Evolutionary conservation across 2,329 filamentous ascomycete genomes (phyloP).

Genomic region (Orbilia blumenaviensis): DNA sequence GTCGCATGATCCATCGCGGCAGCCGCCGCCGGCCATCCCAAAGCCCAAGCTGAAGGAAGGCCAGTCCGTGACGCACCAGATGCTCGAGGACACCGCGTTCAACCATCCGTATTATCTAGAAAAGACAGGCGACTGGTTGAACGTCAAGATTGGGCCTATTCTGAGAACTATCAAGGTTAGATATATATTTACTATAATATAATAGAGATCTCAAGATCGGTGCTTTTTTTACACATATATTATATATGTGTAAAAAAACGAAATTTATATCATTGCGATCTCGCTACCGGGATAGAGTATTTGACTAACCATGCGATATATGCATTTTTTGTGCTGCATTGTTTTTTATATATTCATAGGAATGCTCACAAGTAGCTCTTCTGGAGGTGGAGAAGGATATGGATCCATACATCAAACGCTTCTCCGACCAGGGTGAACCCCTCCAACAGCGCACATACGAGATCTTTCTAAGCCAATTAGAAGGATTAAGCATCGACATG

Average conservation of each 20-base stretch:
- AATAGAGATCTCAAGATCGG: neutral
- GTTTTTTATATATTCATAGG: too few species aligned
- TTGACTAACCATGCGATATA: slow-evolving; percentile 5
- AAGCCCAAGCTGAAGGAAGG: slow-evolving; percentile 11
- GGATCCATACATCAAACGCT: slow-evolving; percentile 17
- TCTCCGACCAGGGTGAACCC: slow-evolving; percentile 3
- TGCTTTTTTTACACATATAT: too few species aligned
- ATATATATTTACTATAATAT: too few species aligned
- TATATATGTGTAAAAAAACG: too few species aligned
- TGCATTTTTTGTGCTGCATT: too few species aligned
- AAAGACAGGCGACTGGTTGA: slow-evolving; percentile 15
- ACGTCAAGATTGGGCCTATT: slow-evolving; percentile 19
- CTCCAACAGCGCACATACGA: slow-evolving; percentile 14
- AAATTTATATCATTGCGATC: neutral
- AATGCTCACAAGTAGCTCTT: slow-evolving; percentile 12
- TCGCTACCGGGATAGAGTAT: neutral
- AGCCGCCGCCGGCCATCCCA: slow-evolving; percentile 13
- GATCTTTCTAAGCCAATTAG: neutral
- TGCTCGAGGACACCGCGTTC: slow-evolving; percentile 7
- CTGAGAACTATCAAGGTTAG: slow-evolving; percentile 25
- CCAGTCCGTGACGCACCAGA: slow-evolving; percentile 18
- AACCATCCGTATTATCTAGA: slow-evolving; percentile 12
- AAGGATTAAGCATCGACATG: neutral
- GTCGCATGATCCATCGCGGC: slow-evolving; percentile 7
- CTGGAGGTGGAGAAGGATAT: slow-evolving; percentile 2